Evolutionary conservation across 1,139 yeast genomes (phyloP), one percentile per base, ranked within the genome.

Genomic region (Tardiomyces digboiensis): DNA sequence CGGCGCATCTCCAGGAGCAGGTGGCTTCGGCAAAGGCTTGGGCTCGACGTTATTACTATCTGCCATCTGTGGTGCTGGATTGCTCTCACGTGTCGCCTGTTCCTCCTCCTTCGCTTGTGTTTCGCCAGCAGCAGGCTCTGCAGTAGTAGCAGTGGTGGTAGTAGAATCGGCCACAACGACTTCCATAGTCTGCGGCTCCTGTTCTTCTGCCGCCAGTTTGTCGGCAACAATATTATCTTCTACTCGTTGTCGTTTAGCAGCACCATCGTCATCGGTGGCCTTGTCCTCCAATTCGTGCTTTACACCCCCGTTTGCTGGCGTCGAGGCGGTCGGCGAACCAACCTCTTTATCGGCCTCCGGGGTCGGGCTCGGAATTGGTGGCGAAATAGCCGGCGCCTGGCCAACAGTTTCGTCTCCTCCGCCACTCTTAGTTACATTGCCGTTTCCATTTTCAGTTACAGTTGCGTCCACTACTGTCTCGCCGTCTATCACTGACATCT

Each of bases 11-110:
- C 22, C 44, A 23, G 42, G 44, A 21, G 43, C 40, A 7, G 44
- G 40, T 38, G 33, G 16, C 14, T 26, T 26, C 10, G 33, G 33
- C 10, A 51, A 48, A 16, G 52, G 57, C 2, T 48, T 44, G 29
- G 39, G 44, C 14, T 45, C 44, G 8, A 26, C 33, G 7, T 37
- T 42, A 13, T 42, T 26, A 4, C 16, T 16, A 26, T 26, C 42
- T n/a, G n/a, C n/a, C n/a, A n/a, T n/a, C n/a, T n/a, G n/a, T n/a
- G n/a, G n/a, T n/a, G n/a, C n/a, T n/a, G n/a, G n/a, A n/a, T n/a
- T n/a, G n/a, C n/a, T n/a, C n/a, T n/a, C n/a, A n/a, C n/a, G n/a
- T n/a, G n/a, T n/a, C n/a, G n/a, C n/a, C n/a, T n/a, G n/a, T n/a
- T n/a, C n/a, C n/a, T n/a, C n/a, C n/a, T n/a, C n/a, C n/a, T n/a